Base-by-base conservation (phyloP, 371 early-diverging fungal genomes). In the Phascolomyces articulosus region DNA sequence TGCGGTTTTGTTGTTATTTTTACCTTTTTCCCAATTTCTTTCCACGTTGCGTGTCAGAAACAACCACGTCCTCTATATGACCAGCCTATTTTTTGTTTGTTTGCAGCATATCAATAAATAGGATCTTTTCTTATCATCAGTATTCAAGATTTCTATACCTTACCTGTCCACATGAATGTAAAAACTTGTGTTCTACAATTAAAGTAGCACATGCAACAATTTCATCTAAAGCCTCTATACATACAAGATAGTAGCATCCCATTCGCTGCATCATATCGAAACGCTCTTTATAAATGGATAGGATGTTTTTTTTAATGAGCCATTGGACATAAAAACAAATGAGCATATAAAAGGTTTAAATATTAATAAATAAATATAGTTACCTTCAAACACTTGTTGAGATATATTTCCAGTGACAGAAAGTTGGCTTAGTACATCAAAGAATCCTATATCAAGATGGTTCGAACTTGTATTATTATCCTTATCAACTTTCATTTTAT, bases 161-260 rank as follows among this genome's bases (percentile, higher is more conserved):
- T 67, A 96, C 95, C 69, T 87, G 77, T 6, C 94, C 96, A 66
- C 91, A 90, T 28, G 77, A 74, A 60, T 94, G 89, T 21, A 97
- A 83, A 62, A 98, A 96, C 83, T 99, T 99, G 65, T 92, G 87
- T 75, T 99, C 99, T 24, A 95, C 87, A 16, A 98, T 68, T 61
- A 98, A 73, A 13, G 97, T 95, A n/a, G 97, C 98, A 38, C 93
- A 88, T 2, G 93, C 98, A 20, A 94, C 91, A 49, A 98, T 87
- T 27, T 73, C 64, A 23, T 48, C 64, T 2, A 80, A 65, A 8
- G 85, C 76, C 58, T 95, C 92, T 59, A 96, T 90, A 4, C 96
- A 94, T 29, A 91, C 77, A 16, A 89, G 78, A 63, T 82, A 91
- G 68, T 89, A 92, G 64, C 85, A 86, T 48, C 82, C 84, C 47